phyloP scores from a whole-genome alignment of 2,329 filamentous ascomycete species.

The Aspergillus oerlinghausenensis region DNA sequence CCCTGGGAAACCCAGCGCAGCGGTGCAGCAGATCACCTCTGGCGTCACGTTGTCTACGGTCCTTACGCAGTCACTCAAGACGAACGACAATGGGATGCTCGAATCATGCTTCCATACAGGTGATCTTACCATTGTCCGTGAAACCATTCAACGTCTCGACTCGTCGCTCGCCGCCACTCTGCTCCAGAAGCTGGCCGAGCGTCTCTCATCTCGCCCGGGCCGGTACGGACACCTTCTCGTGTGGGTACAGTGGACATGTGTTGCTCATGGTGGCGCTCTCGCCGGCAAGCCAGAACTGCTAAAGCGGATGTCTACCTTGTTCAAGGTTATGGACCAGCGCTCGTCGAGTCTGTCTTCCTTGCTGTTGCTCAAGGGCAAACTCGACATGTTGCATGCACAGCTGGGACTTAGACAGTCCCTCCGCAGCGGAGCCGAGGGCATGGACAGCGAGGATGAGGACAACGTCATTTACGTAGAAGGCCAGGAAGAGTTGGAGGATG shows the following conservation, averaged over 20 bases:
- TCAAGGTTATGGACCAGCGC: constrained; percentile 82
- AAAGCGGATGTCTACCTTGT: constrained; percentile 70
- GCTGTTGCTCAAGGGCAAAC: constrained; percentile 84
- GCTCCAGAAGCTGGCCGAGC: constrained; percentile 77
- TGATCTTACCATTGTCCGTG: constrained; percentile 71
- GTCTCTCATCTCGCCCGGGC: constrained; percentile 80
- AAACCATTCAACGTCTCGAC: constrained; percentile 86
- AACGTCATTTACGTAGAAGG: constrained; percentile 84
- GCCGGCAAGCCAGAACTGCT: constrained; percentile 81
- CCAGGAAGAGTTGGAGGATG: constrained; percentile 56
- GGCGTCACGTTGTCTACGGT: constrained; percentile 84
- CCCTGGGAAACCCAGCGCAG: constrained; percentile 41
- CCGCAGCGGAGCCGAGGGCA: constrained; percentile 45
- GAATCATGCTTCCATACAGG: constrained; percentile 85
- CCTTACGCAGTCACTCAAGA: constrained; percentile 87
- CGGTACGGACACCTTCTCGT: constrained; percentile 85
- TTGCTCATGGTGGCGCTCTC: constrained; percentile 86
- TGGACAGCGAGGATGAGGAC: constrained; percentile 58
- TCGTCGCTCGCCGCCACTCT: constrained; percentile 75
- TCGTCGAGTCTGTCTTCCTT: constrained; percentile 77
- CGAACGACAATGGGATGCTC: constrained; percentile 82
- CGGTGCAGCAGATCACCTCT: constrained; percentile 57
- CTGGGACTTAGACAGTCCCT: constrained; percentile 72
- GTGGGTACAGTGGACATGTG: constrained; percentile 93
- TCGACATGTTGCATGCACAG: constrained; percentile 90